phyloP scores from a whole-genome alignment of 2,329 filamentous ascomycete genomes.

The Akanthomyces uredinophilus region DNA sequence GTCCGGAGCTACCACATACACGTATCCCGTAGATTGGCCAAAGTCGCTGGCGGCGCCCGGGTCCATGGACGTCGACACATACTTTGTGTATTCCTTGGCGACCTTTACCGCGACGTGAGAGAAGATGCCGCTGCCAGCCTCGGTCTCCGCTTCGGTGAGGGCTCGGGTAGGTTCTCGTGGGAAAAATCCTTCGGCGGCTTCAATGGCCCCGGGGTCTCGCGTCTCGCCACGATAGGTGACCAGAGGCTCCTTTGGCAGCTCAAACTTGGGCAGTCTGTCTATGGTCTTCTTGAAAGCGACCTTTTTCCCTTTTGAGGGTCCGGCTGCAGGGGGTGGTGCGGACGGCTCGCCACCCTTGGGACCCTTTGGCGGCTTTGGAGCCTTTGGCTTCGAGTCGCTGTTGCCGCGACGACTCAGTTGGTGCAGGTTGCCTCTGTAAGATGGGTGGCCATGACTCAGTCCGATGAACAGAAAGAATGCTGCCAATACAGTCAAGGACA shows the following conservation, averaged over 20 bases:
- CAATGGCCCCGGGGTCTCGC: neutral
- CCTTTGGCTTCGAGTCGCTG: neutral
- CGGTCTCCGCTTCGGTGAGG: neutral
- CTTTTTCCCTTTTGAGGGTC: neutral
- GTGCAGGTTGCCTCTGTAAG: neutral
- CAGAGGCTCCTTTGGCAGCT: neutral
- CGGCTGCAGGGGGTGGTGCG: neutral
- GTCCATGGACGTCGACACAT: neutral
- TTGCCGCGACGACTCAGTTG: neutral
- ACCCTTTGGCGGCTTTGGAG: neutral
- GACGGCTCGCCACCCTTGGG: neutral
- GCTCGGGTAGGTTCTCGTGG: neutral
- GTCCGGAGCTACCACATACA: neutral
- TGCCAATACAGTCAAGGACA: neutral
- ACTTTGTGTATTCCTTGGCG: neutral
- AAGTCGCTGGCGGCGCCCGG: neutral
- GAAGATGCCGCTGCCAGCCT: neutral
- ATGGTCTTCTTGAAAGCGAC: neutral
- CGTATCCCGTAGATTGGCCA: neutral
- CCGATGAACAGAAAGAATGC: neutral
- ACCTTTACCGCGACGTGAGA: neutral
- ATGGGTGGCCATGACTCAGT: neutral
- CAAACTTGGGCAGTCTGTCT: neutral
- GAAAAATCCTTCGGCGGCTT: neutral
- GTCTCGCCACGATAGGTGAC: neutral